Percentiles rank a stretch among this genome's conserved stretches.
Evolutionary conservation across 768 basidiomycete species (phyloP).

Genomic region (Hericium erinaceus): DNA sequence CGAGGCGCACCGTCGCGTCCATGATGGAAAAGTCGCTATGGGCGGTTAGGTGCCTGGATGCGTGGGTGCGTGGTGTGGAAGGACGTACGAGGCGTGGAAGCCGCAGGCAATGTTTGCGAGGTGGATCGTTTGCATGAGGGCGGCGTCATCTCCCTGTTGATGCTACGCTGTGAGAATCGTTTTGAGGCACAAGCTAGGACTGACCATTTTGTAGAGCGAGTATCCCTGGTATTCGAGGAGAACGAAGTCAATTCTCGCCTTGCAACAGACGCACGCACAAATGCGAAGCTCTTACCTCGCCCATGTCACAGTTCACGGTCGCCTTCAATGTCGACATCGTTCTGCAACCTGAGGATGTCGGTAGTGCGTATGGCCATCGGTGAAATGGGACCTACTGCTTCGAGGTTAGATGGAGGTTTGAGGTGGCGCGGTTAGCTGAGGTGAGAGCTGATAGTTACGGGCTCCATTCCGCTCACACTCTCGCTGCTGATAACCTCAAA

Average conservation of each 20-base stretch:
- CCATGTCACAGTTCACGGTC: conserved; percentile 27
- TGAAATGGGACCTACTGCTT: no score
- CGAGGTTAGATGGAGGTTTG: no score
- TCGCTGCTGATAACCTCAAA: no score
- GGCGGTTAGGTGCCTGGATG: not conserved
- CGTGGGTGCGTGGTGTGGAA: not conserved
- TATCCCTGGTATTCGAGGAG: conserved; percentile 15
- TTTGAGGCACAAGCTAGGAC: not conserved
- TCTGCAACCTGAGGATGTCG: no score
- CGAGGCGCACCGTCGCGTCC: conserved; percentile 49
- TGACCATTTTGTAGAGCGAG: conserved; percentile 21
- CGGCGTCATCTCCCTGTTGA: conserved; percentile 21
- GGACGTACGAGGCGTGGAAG: conserved; percentile 50
- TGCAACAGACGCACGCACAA: not conserved
- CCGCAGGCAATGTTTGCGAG: conserved; percentile 50
- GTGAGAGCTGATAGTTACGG: no score
- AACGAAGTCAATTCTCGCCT: not conserved
- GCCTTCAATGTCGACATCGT: conserved; percentile 11
- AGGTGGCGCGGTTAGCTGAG: no score
- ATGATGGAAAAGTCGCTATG: conserved; percentile 54
- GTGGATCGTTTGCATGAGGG: conserved; percentile 26
- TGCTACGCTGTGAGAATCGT: no score
- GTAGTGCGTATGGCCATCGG: no score
- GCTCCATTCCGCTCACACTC: no score
- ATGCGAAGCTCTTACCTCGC: conserved; percentile 17